phyloP scores from a whole-genome alignment of 2,329 filamentous ascomycete genomes.

The Cercospora berteroae region DNA sequence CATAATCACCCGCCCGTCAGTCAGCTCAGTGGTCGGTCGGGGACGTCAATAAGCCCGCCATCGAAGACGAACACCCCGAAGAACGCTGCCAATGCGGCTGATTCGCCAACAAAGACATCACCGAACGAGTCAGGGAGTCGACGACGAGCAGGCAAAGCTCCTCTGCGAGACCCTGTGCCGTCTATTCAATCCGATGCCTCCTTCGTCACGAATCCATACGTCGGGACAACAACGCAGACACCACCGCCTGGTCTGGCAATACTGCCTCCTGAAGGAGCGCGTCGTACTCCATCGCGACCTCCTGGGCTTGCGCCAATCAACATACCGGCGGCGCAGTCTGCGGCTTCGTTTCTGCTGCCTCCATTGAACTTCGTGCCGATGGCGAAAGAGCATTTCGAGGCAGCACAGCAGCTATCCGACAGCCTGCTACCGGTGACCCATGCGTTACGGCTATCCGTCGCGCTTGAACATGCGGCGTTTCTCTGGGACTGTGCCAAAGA shows the following conservation, averaged over 20 bases:
- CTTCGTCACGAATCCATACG: constrained; percentile 52
- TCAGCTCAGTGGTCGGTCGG: constrained; percentile 43
- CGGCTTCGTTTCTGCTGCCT: constrained; percentile 74
- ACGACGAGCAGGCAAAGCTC: constrained; percentile 33
- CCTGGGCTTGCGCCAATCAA: constrained; percentile 42
- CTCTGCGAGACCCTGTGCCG: constrained; percentile 49
- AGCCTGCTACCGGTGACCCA: constrained; percentile 79
- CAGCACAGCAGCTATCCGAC: constrained; percentile 73
- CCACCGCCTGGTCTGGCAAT: constrained; percentile 38
- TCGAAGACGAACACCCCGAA: constrained; percentile 25
- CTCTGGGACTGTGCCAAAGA: constrained; percentile 91
- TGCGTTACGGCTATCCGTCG: constrained; percentile 82
- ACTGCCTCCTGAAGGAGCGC: constrained; percentile 29
- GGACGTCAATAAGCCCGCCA: constrained; percentile 26
- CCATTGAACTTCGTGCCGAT: constrained; percentile 76
- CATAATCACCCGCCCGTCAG: constrained; percentile 84
- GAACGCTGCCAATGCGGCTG: constrained; percentile 16
- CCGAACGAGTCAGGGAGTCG: constrained; percentile 26
- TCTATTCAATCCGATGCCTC: constrained; percentile 52
- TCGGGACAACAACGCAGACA: constrained; percentile 42
- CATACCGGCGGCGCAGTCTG: constrained; percentile 37
- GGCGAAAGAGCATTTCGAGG: constrained; percentile 77
- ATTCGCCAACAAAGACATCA: constrained; percentile 21
- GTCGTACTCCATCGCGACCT: constrained; percentile 40
- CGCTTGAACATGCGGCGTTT: constrained; percentile 89